Evolutionary conservation across 2,329 filamentous ascomycete species (phyloP).

Genomic region (Teratosphaeria zuluensis): DNA sequence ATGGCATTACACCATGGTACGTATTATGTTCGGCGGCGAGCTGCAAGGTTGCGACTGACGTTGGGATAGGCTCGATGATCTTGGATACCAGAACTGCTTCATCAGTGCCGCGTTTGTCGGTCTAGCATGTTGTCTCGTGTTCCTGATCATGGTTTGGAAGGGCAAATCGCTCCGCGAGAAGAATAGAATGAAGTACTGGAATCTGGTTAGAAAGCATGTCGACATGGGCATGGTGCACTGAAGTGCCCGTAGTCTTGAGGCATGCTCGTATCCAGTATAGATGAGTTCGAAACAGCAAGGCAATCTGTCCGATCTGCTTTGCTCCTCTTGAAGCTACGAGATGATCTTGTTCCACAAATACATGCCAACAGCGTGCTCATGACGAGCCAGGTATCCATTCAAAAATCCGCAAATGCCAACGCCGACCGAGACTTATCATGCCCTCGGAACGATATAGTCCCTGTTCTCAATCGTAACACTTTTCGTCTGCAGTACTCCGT

Average conservation of each 20-base stretch:
- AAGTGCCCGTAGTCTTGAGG: neutral
- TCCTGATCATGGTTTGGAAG: slow-evolving; percentile 8
- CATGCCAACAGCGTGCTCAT: neutral
- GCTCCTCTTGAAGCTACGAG: neutral
- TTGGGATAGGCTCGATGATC: slow-evolving; percentile 26
- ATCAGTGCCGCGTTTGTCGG: slow-evolving; percentile 35
- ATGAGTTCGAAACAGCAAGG: neutral
- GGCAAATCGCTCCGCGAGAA: slow-evolving; percentile 5
- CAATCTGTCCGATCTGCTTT: neutral
- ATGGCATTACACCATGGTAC: slow-evolving; percentile 18
- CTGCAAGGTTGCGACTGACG: slow-evolving; percentile 7
- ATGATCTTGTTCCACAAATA: neutral
- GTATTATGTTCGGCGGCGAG: slow-evolving; percentile 20
- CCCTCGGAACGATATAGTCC: slow-evolving; percentile 29
- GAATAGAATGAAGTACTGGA: slow-evolving; percentile 5
- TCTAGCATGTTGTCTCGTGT: slow-evolving; percentile 29
- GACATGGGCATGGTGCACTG: slow-evolving; percentile 16
- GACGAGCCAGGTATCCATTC: neutral
- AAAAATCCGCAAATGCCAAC: neutral
- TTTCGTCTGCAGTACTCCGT: slow-evolving; percentile 33
- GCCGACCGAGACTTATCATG: neutral
- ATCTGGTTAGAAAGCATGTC: slow-evolving; percentile 9
- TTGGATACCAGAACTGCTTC: slow-evolving; percentile 36
- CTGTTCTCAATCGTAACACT: slow-evolving; percentile 45
- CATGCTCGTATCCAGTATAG: too few relatives aligned